Percentiles rank a stretch among this genome's conserved stretches.
Conservation (phyloP, 2,329 filamentous ascomycete species). For the Pestalotiopsis sp. region DNA sequence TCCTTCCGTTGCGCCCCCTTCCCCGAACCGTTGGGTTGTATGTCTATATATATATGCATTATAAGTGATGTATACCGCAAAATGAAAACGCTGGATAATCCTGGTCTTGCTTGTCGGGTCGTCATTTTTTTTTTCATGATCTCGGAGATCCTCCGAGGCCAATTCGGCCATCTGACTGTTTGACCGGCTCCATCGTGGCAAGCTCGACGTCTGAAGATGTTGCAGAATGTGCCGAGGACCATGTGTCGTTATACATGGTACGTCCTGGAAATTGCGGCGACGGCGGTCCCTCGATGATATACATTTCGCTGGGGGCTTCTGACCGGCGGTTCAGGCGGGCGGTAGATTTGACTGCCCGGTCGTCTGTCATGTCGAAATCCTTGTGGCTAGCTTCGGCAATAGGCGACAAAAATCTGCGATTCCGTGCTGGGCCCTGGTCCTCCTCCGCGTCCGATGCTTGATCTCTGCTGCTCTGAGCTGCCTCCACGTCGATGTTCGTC, state of each 20-base stretch:
- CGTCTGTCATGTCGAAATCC: not conserved
- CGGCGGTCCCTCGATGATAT: slow-evolving; percentile 36
- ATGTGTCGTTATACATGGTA: not conserved
- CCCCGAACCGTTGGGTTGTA: not conserved
- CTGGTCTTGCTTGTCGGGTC: not conserved
- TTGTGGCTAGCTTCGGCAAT: slow-evolving; percentile 7
- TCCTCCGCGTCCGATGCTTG: not conserved
- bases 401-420: slow-evolving; percentile 5
- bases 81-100: not conserved
- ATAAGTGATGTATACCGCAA: not conserved
- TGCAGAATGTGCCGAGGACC: not conserved
- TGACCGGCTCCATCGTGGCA: not conserved
- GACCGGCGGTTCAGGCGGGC: slow-evolving; percentile 16
- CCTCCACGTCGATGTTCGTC: slow-evolving; percentile 38
- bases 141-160: slow-evolving; percentile 5
- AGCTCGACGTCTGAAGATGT: slow-evolving; percentile 10
- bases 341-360: slow-evolving; percentile 16
- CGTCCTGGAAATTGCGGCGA: slow-evolving; percentile 15
- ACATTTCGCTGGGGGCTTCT: slow-evolving; percentile 37
- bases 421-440: not conserved
- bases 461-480: slow-evolving; percentile 12
- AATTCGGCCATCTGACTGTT: slow-evolving; percentile 2
- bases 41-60: not conserved
- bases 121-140: not conserved
- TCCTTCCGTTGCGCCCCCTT: not conserved